Base-by-base conservation (phyloP, 2,329 filamentous ascomycete genomes). In the Aspergillus costaricaensis region DNA sequence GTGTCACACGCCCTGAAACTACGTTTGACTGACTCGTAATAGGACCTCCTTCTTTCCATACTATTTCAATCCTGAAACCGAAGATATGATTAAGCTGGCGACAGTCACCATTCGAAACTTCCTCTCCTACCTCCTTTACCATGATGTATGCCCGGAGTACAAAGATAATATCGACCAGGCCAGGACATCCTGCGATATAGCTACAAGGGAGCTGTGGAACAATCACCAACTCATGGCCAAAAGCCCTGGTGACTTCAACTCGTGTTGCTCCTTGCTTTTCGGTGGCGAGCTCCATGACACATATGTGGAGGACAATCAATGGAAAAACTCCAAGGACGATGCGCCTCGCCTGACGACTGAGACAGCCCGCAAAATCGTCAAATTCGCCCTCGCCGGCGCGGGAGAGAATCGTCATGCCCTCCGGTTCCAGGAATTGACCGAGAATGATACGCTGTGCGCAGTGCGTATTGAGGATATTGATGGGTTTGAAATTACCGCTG, bases 61-160 rank as follows among this genome's bases (percentile, higher is more conserved):
- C 25, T 78, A 85, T 39, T 85, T 85, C 39, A 81, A 85, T 17
- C 85, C 86, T 52, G 83, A 87, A 12, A 80, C 77, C 4, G 72
- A 81, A 15, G 72, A 77, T 0, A 76, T 82, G 12, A 82, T 92
- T 62, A 77, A 83, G n/a, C 75, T 83, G 6, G 87, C 86, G 3
- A 86, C 88, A 19, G 82, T 84, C 36, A 85, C 96, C 0, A 82
- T 97, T 43, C 85, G 86, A 61, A 96, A 95, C 71, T 98, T 98
- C 72, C 85, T 96, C 64, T 91, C 91, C 65, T 99, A 97, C 67
- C 81, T 98, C 0, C 81, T 93, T 9, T 85, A 90, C 62, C 93
- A 98, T 70, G 85, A 90, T 39, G 94, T 96, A 15, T 96, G 92
- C 69, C 89, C 90, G 0, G 95, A 98, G 73, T 90, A 93, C 71